Evolutionary conservation across 495 filamentous ascomycete species (phyloP).

Genomic region (Penicillium subrubescens): DNA sequence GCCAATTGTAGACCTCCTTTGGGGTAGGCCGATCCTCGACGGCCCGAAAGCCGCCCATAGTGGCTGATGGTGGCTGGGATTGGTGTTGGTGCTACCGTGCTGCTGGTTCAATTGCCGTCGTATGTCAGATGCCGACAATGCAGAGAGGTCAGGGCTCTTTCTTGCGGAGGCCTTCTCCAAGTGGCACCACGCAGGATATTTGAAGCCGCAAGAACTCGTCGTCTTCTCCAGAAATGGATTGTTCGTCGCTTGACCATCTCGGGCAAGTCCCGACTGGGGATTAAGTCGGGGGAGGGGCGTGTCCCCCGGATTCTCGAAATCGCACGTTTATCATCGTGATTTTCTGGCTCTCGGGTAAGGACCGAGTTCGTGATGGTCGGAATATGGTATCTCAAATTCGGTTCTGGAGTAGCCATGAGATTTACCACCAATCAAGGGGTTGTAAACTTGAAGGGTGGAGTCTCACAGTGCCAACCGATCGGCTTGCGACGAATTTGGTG

Average conservation of each 20-base stretch:
- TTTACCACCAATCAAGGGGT: neutral
- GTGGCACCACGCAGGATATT: slow-evolving; percentile 18
- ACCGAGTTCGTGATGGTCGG: neutral
- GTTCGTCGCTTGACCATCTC: neutral
- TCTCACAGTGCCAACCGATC: neutral
- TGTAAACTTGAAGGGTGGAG: neutral
- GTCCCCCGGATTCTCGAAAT: neutral
- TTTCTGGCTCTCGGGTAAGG: neutral
- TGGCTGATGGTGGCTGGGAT: neutral
- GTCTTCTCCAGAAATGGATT: neutral
- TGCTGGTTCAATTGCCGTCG: neutral
- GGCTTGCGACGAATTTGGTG: neutral
- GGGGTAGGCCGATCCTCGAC: slow-evolving; percentile 61
- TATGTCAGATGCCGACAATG: neutral
- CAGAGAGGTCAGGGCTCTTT: neutral
- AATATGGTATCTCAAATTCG: neutral
- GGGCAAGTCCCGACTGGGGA: neutral
- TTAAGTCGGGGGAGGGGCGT: neutral
- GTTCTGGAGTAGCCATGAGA: neutral
- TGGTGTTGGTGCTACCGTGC: neutral
- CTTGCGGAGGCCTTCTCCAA: neutral
- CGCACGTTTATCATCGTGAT: neutral
- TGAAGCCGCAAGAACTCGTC: neutral
- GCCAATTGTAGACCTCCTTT: slow-evolving; percentile 64
- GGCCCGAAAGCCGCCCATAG: slow-evolving; percentile 27